Conservation (phyloP, 352 stramenopile species). For the Peronospora destructor region DNA sequence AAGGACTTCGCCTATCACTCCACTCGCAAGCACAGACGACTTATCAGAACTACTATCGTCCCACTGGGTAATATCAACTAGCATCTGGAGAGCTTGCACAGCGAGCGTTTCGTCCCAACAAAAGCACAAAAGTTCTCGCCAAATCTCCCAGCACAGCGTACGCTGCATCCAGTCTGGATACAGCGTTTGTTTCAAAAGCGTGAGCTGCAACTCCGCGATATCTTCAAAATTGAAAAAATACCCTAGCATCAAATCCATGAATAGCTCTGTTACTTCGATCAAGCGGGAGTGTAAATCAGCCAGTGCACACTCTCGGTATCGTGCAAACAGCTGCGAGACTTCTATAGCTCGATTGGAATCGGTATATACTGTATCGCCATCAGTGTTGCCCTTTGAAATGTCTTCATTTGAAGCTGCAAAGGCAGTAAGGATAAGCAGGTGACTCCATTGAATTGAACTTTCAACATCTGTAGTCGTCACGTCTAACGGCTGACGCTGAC, state of each 20-base stretch:
- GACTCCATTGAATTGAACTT: slow-evolving; percentile 27
- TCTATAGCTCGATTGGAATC: slow-evolving; percentile 20
- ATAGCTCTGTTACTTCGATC: slow-evolving; percentile 15
- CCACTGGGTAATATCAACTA: slow-evolving; percentile 33
- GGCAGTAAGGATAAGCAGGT: slow-evolving; percentile 32
- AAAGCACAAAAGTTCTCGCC: slow-evolving; percentile 52
- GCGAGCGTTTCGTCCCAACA: slow-evolving; percentile 38
- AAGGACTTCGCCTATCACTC: slow-evolving; percentile 32
- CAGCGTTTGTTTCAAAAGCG: slow-evolving; percentile 46
- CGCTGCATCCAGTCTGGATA: slow-evolving; percentile 38
- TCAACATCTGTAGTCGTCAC: slow-evolving; percentile 11
- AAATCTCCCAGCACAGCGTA: slow-evolving; percentile 43
- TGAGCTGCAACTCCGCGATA: slow-evolving; percentile 35
- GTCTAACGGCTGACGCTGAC: slow-evolving; percentile 24
- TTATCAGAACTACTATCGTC: slow-evolving; percentile 13
- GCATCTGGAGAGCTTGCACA: slow-evolving; percentile 21
- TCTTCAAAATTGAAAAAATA: slow-evolving; percentile 22
- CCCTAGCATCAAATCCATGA: slow-evolving; percentile 40
- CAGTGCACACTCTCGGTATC: slow-evolving; percentile 32
- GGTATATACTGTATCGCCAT: slow-evolving; percentile 3
- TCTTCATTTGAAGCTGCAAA: slow-evolving; percentile 26
- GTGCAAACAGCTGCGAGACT: slow-evolving; percentile 29
- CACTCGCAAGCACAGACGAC: slow-evolving; percentile 20
- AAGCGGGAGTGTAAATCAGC: slow-evolving; percentile 13
- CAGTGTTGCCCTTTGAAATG: slow-evolving; percentile 1